phyloP scores from a whole-genome alignment of 495 filamentous ascomycete species.

The Pyronema domesticum region DNA sequence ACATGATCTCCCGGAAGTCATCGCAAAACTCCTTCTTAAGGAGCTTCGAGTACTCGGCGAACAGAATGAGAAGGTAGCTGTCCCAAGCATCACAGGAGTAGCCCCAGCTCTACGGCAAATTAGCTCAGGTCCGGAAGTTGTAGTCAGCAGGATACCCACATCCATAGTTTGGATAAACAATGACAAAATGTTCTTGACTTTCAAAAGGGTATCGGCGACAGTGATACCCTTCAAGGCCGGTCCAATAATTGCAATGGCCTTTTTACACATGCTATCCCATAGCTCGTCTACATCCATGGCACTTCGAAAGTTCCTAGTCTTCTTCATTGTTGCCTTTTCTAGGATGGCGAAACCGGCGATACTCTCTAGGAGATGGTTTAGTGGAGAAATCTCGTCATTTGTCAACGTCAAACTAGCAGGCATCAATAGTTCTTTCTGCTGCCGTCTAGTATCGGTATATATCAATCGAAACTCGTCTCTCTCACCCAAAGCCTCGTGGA shows the following conservation, averaged over 20 bases:
- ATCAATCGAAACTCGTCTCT: constrained; percentile 76
- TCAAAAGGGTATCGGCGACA: constrained; percentile 68
- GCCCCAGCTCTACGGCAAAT: constrained; percentile 49
- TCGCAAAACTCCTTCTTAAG: constrained; percentile 78
- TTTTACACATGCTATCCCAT: constrained; percentile 95
- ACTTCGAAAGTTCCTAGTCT: constrained; percentile 64
- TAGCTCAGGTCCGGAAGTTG: constrained; percentile 15
- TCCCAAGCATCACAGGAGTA: constrained; percentile 72
- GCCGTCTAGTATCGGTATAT: constrained; percentile 73
- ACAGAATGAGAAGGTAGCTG: constrained; percentile 63
- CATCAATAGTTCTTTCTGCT: constrained; percentile 78
- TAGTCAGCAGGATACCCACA: constrained; percentile 28
- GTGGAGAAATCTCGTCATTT: constrained; percentile 50
- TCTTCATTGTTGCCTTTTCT: constrained; percentile 81
- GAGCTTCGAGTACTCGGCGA: constrained; percentile 84
- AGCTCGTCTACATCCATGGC: constrained; percentile 82
- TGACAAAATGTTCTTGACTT: constrained; percentile 80
- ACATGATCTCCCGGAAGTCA: constrained; percentile 92
- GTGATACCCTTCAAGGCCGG: constrained; percentile 57
- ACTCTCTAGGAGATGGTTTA: constrained; percentile 76
- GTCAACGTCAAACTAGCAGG: constrained; percentile 42
- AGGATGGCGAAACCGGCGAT: constrained; percentile 96
- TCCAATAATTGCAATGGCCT: constrained; percentile 59
- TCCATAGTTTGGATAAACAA: constrained; percentile 98
- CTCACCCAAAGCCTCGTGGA: constrained; percentile 86